phyloP scores from a whole-genome alignment of 1,284 basidiomycete species.

The Marasmius tenuissimus region DNA sequence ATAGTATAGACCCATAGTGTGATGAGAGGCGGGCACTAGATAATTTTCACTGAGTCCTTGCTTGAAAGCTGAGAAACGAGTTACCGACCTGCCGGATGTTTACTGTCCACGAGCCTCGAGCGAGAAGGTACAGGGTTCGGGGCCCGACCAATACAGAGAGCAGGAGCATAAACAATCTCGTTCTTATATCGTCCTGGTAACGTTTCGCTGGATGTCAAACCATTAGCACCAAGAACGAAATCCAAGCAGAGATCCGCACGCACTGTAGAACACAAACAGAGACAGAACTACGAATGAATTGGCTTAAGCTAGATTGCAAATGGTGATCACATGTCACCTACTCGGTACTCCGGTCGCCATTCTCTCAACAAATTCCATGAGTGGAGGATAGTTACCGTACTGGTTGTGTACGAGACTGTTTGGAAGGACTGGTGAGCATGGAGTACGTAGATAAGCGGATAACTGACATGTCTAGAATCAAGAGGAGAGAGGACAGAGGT shows the following conservation, averaged over 20 bases:
- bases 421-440: conserved; percentile 1
- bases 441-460: not conserved
- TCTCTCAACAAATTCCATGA: conserved; percentile 48
- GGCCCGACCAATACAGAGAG: conserved; percentile 57
- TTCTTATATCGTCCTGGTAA: conserved; percentile 52
- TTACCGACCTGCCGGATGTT: conserved; percentile 69
- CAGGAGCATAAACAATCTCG: conserved; percentile 58
- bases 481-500: conserved; percentile 67
- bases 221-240: not conserved
- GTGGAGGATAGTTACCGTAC: conserved; percentile 58
- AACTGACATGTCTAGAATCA: conserved; percentile 79
- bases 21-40: conserved; percentile 69
- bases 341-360: conserved; percentile 67
- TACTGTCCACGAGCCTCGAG: conserved; percentile 60
- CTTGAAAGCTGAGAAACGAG: not conserved
- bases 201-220: conserved; percentile 50
- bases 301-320: conserved; percentile 6
- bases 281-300: conserved; percentile 52
- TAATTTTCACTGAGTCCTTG: not conserved
- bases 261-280: conserved; percentile 78
- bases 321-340: conserved; percentile 35
- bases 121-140: conserved; percentile 70
- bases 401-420: conserved; percentile 73
- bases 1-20: conserved; percentile 76
- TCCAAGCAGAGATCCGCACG: conserved; percentile 23